A percentile compares a stretch with the other conserved stretches of the same genome.
These are phyloP conservation scores for Candida adriatica DNA, from an alignment of 805 yeast species.

Conservation along the genomic window DNA sequence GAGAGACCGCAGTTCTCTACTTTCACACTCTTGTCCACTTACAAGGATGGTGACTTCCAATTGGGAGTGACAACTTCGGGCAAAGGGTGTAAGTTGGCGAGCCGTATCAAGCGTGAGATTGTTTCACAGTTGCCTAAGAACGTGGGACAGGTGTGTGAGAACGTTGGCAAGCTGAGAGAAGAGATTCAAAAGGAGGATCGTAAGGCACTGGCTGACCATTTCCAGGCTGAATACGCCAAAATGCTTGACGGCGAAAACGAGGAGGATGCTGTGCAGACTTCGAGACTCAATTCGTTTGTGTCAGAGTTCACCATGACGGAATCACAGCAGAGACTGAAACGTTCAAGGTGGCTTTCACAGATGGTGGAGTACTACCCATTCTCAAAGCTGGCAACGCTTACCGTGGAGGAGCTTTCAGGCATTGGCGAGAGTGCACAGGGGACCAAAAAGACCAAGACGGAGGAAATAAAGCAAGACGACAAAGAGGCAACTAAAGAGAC, in stretches of 20 bases:
- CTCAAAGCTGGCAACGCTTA: conserved; percentile 49
- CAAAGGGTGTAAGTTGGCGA: conserved; percentile 83
- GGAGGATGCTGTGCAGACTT: conserved; percentile 62
- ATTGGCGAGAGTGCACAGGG: conserved; percentile 18
- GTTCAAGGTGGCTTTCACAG: conserved; percentile 83
- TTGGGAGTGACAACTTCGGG: conserved; percentile 82
- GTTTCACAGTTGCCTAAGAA: conserved; percentile 59
- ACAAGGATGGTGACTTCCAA: conserved; percentile 66
- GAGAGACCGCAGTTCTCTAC: conserved; percentile 69
- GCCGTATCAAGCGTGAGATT: conserved; percentile 70
- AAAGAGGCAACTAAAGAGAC: background rate
- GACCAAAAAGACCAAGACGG: background rate
- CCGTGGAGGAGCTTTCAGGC: conserved; percentile 50
- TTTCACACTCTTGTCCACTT: conserved; percentile 70
- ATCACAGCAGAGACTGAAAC: conserved; percentile 44
- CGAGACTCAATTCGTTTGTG: conserved; percentile 53
- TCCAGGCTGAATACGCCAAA: conserved; percentile 20
- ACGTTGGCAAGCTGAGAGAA: conserved; percentile 60
- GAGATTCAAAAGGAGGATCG: conserved; percentile 48
- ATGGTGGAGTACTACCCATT: conserved; percentile 88
- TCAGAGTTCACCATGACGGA: conserved; percentile 50
- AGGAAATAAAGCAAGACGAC: background rate
- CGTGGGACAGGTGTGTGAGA: conserved; percentile 60
- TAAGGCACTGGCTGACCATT: conserved; percentile 17
- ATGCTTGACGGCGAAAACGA: conserved; percentile 48